Base-by-base conservation (phyloP, 306 rosid genomes). In the Castanospermum australe region DNA sequence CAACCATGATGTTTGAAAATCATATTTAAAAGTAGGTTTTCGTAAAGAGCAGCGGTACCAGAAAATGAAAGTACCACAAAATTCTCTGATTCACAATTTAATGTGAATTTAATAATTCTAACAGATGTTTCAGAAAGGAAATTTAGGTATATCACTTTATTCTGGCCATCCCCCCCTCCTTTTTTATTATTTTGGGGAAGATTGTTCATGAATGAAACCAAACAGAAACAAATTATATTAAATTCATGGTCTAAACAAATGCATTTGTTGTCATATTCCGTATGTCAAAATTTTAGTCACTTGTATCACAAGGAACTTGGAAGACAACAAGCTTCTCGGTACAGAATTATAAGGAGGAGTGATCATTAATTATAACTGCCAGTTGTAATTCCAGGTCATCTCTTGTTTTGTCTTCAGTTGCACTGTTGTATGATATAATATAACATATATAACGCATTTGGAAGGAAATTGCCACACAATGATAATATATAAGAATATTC, bases 381-480 rank as follows among this genome's bases (percentile, higher is more conserved):
- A 74, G 79, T 57, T 45, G 82, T 67, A 78, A 52, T 41, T 74
- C 76, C 76, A 82, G 41, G 82, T 85, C 82, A 67, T 52, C 66
- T 12, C 22, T 60, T 51, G 22, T 78, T 74, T 85, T 86, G 72
- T 75, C 78, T 62, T 63, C 24, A 25, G 45, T 62, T 68, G 62
- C 39, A 60, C 32, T 41, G 42, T 13, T 15, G 14, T 33, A 33
- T 48, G 32, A 57, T 77, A 32, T 39, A 42, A 33, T 73, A n/a
- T 51, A 74, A 74, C 18, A 74, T n/a, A 62, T 30, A 62, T 25
- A 64, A 50, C 18, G 21, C 20, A 66, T 65, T 50, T 10, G 72
- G 39, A 67, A 60, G 73, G 50, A 39, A 22, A 39, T 17, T 57
- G 42, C 48, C 50, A 56, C 54, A 71, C 51, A 78, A 36, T 56